Base-by-base conservation (phyloP, 176 grass and related monocot species). In the Oryza officinalis region DNA sequence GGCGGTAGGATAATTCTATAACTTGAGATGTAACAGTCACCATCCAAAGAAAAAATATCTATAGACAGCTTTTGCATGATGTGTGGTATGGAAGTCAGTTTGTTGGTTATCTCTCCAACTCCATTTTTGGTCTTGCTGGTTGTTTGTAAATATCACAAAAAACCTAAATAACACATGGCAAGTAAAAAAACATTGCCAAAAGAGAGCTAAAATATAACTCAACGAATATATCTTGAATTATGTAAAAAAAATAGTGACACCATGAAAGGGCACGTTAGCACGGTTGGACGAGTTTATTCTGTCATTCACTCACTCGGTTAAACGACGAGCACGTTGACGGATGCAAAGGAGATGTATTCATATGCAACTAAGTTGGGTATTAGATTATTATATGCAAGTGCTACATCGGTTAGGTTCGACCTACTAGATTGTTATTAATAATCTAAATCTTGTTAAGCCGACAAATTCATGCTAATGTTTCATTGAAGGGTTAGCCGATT, bases 1-100 rank as follows among this genome's bases (percentile, higher is more conserved):
- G 84, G 22, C 10, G 84, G 14, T 86, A 72, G 76, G 35, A 17
- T 63, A 63, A 13, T 61, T 25, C 20, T 25, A 11, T 61, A 9
- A 25, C 5, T 61, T 61, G 8, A 25, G 22, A 61, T 61, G 57
- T 20, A 61, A 61, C n/a, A 11, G 13, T 23, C n/a, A 61, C n/a
- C 9, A 9, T 25, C 50, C 57, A 61, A 61, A 25, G n/a, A 57
- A 61, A 61, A 23, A 1, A 10, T 25, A 1, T 25, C 15, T 17
- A 41, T 41, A 25, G 7, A n/a, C 20, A 59, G 1, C 52, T 25
- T 23, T 8, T 61, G 57, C 22, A 25, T 61, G 57, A 25, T 61
- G 2, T 23, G 57, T 61, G 57, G 8, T 25, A 11, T 25, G 57
- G 57, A 11, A 22, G 50, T 57, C 1, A 2, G 22, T 22, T 57